phyloP scores from a whole-genome alignment of 306 rosid species.

The Malus asiatica region DNA sequence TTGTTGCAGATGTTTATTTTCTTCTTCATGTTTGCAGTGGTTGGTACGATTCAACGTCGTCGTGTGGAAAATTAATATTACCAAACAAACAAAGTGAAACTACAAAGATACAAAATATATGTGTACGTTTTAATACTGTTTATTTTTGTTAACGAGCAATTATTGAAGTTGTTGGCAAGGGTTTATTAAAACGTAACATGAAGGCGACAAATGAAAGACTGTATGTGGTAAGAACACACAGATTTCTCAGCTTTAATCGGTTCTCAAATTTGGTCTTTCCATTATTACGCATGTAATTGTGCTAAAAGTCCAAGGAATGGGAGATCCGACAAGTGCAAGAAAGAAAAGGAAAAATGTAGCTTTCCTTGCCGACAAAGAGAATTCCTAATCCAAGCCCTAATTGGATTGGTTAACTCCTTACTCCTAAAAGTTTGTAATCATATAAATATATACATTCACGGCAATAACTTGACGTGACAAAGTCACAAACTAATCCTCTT shows the following conservation, averaged over 20 bases:
- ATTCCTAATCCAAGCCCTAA: too few relatives aligned
- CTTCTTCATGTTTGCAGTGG: not conserved
- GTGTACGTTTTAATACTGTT: not conserved
- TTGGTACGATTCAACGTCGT: not conserved
- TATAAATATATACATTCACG: too few relatives aligned
- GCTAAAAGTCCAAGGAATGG: too few relatives aligned
- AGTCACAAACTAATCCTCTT: accelerated
- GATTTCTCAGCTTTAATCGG: not conserved
- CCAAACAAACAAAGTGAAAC: not conserved
- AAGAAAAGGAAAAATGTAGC: too few relatives aligned
- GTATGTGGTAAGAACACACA: not conserved
- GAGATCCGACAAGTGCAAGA: too few relatives aligned
- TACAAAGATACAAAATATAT: not conserved
- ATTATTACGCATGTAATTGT: not conserved
- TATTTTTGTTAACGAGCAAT: not conserved
- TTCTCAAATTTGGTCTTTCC: not conserved
- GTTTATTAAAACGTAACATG: not conserved
- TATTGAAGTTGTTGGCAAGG: not conserved
- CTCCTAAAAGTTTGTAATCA: too few relatives aligned
- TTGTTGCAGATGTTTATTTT: not conserved
- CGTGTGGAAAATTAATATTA: not conserved
- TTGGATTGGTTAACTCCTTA: too few relatives aligned
- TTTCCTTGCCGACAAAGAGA: too few relatives aligned
- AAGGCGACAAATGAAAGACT: not conserved
- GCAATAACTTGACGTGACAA: too few relatives aligned